Base-by-base conservation (phyloP, 352 stramenopile genomes). In the Pythium dissotocum region DNA sequence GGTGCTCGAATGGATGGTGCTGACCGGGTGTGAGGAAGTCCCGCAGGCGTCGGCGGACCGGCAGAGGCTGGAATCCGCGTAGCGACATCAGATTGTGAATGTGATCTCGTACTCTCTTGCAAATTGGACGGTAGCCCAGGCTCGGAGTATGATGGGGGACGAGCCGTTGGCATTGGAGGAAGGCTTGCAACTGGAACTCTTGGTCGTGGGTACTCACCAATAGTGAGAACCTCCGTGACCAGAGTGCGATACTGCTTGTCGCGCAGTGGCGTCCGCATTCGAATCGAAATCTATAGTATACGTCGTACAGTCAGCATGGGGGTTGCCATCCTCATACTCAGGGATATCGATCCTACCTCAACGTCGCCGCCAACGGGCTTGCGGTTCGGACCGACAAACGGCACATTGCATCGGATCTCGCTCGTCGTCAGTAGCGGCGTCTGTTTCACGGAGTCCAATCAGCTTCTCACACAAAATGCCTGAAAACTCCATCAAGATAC, bases 331-430 rank as follows among this genome's bases (percentile, higher is more conserved):
- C 28, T 30, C 28, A 30, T 30, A 30, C 28, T 30, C 1, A 7
- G 9, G 6, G 21, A 30, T 28, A 33, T 9, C 9, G 4, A 10
- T 16, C 16, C 14, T 63, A 94, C 86, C 79, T 93, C 77, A 4
- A 92, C 71, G 44, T 90, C 76, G 13, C 84, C 79, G 30, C 85
- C 84, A 21, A 77, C 80, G 0, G 83, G 87, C 30, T 88, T 91
- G 33, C 87, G 72, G 57, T 88, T 93, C 51, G 79, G 72, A 33
- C 82, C 85, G 8, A 93, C 78, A 38, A 94, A 91, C 16, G 81
- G 80, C 14, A 92, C 69, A 38, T 76, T 75, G 30, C 68, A 77
- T 10, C 72, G 69, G 6, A 93, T 67, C 73, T 91, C 75, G 44
- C 78, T 87, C 0, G 52, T 74, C 13, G 74, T 77, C 28, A 91